Percentiles rank a stretch among this genome's conserved stretches.
Conservation (phyloP, 2,329 filamentous ascomycete species). For the Fusarium ramigenum region DNA sequence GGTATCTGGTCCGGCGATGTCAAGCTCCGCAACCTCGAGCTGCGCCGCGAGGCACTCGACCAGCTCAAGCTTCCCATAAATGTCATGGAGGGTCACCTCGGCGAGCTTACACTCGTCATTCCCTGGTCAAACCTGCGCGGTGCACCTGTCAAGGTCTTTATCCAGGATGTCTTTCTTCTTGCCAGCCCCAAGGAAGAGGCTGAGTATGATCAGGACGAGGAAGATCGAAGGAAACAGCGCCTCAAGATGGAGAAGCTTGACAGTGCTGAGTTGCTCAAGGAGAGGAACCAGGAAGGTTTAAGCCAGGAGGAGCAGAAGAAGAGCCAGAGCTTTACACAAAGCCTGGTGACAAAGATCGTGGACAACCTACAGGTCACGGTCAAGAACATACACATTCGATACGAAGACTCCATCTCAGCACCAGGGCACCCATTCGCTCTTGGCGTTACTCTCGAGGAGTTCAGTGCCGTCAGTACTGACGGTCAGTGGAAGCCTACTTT, state of each 20-base stretch:
- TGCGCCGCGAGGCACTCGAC: constrained; percentile 93
- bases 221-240: constrained; percentile 84
- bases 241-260: constrained; percentile 99
- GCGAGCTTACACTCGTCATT: constrained; percentile 89
- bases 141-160: constrained; percentile 92
- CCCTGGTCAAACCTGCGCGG: constrained; percentile 97
- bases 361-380: constrained; percentile 98
- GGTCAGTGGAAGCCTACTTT: constrained; percentile 95
- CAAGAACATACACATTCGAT: constrained; percentile 98
- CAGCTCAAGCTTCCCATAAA: constrained; percentile 97
- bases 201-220: constrained; percentile 91
- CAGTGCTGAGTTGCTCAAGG: constrained; percentile 92
- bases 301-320: constrained; percentile 96
- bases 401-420: constrained; percentile 96
- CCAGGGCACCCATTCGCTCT: constrained; percentile 95
- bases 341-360: constrained; percentile 93
- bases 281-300: constrained; percentile 90
- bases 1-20: constrained; percentile 99
- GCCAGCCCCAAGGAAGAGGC: constrained; percentile 96
- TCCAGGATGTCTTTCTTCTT: constrained; percentile 95
- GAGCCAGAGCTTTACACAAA: constrained; percentile 97
- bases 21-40: constrained; percentile 89
- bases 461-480: constrained; percentile 96
- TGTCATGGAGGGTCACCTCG: constrained; percentile 93
- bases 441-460: constrained; percentile 91